Evolutionary conservation across 2,329 filamentous ascomycete genomes (phyloP), one percentile per base, ranked within the genome.

Genomic region (Monilinia polystroma): DNA sequence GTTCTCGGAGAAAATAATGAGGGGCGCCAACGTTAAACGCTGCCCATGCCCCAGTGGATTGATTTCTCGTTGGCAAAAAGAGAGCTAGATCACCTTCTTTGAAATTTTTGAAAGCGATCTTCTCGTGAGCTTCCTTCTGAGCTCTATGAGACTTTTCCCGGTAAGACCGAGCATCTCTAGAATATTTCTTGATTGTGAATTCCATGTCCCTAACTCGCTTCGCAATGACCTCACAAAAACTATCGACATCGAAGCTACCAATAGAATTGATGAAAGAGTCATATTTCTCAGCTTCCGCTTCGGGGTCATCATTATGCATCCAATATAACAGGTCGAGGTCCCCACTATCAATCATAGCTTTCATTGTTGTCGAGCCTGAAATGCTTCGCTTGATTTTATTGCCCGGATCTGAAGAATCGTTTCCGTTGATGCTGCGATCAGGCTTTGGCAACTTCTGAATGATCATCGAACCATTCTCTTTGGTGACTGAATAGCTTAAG

Each of bases 21-120:
- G 95, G 95, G 68, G 94, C 96, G 1, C 93, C 94, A 43, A 99
- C 91, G 74, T 99, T 99, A 84, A 99, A 99, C 0, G 95, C 95
- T 6, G 95, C 95, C 95, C 95, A 99, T 0, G 95, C 94, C 20
- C 94, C 90, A 5, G 93, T 95, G 49, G 91, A 91, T 78, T 98
- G 93, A 76, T 97, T 98, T 47, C 94, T 85, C 0, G 95, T 99
- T 0, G 95, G 95, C 52, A 99, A 80, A 80, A 99, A 99, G 2
- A 99, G 80, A 26, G 94, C 95, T 18, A 99, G 83, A 75, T 99
- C 95, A 10, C 95, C 94, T 78, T 97, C 93, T 76, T 97, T 98
- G 81, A 99, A 99, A 62, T 94, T 89, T 68, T 90, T 90, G 77
- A 95, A 97, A 2, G 95, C 93, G 75, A 99, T 97, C 81, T 98